Conservation (phyloP, 805 yeast species). For the Candida railenensis region DNA sequence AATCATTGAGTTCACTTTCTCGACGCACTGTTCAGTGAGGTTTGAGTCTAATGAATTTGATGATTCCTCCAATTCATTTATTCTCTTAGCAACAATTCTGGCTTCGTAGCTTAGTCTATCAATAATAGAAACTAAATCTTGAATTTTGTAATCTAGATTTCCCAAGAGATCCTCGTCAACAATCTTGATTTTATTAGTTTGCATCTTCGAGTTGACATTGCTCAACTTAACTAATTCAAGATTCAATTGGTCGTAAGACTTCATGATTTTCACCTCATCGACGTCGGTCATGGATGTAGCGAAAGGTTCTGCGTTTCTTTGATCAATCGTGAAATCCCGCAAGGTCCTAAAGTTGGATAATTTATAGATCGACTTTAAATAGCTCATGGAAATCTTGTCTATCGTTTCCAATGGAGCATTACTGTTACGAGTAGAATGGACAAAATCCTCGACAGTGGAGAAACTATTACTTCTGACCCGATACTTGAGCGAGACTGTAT, state of each 20-base stretch:
- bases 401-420: constrained; percentile 10
- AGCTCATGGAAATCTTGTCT: constrained; percentile 16
- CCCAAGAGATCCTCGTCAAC: constrained; percentile 29
- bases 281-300: neutral
- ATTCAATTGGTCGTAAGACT: constrained; percentile 26
- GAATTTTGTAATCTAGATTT: constrained; percentile 26
- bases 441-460: constrained; percentile 5
- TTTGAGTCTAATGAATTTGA: constrained; percentile 25
- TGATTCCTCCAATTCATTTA: constrained; percentile 40
- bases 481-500: no score
- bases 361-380: constrained; percentile 14
- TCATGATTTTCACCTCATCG: constrained; percentile 12
- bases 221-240: constrained; percentile 29
- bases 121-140: constrained; percentile 30
- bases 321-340: constrained; percentile 11
- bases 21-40: constrained; percentile 25
- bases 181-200: constrained; percentile 18
- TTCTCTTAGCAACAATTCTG: constrained; percentile 37
- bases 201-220: constrained; percentile 25
- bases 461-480: constrained; percentile 2
- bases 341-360: constrained; percentile 21
- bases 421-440: constrained; percentile 1
- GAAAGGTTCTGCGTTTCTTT: neutral
- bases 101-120: constrained; percentile 41
- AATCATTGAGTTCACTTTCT: constrained; percentile 24